Evolutionary conservation across 345 rosid species (phyloP).

Genomic region (Gossypium australe): DNA sequence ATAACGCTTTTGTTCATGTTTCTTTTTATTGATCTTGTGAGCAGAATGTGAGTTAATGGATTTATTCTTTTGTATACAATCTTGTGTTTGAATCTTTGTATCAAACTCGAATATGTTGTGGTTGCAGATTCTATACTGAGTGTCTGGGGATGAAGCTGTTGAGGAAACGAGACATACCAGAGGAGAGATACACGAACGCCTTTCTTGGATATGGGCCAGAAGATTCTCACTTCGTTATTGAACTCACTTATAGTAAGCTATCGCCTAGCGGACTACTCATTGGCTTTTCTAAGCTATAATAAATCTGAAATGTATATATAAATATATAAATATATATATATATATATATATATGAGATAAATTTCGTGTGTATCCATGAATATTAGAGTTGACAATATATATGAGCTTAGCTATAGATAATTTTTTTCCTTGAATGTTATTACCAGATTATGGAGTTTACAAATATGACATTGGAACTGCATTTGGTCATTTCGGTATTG

Average conservation of each 20-base stretch:
- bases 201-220: conserved; percentile 99
- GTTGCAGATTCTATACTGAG: conserved; percentile 83
- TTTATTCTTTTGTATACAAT: neutral
- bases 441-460: conserved; percentile 93
- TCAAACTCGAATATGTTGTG: neutral
- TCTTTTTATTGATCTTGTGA: neutral
- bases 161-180: conserved; percentile 95
- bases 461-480: conserved; percentile 81
- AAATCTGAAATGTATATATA: neutral
- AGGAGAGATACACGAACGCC: conserved; percentile 92
- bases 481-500: conserved; percentile 97
- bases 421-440: neutral
- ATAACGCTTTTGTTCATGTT: neutral
- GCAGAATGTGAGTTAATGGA: neutral
- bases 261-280: neutral
- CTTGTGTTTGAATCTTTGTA: neutral
- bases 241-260: conserved; percentile 84
- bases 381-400: neutral
- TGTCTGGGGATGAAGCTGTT: conserved; percentile 98
- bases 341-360: neutral
- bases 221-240: conserved; percentile 90
- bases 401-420: neutral
- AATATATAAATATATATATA: neutral
- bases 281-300: neutral
- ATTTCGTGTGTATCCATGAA: neutral